Percentiles rank a stretch among this genome's conserved stretches.
Conservation (phyloP, 2,329 filamentous ascomycete genomes). For the Colletotrichum theobromicola region DNA sequence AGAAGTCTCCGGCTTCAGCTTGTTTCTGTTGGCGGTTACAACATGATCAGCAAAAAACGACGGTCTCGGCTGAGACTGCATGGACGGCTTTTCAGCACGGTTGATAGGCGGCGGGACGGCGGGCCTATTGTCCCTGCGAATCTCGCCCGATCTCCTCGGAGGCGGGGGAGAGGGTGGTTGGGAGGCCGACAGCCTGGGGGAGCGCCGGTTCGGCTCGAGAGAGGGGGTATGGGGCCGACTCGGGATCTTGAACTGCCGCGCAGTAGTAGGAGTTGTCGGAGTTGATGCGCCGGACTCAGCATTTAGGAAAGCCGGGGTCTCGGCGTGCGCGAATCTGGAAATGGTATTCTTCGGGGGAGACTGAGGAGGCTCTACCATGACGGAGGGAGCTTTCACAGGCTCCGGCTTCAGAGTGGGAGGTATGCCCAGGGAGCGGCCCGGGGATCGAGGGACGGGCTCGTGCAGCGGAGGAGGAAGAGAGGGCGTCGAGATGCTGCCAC, state of each 20-base stretch:
- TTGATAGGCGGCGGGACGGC: conserved; percentile 77
- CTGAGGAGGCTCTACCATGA: conserved; percentile 72
- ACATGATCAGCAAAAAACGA: conserved; percentile 28
- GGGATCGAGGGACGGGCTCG: conserved; percentile 24
- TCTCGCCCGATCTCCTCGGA: conserved; percentile 65
- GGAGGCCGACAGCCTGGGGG: conserved; percentile 52
- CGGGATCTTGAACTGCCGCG: conserved; percentile 58
- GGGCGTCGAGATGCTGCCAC: conserved; percentile 20
- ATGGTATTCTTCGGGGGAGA: conserved; percentile 65
- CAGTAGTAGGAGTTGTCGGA: conserved; percentile 44
- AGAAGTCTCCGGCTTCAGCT: conserved; percentile 60
- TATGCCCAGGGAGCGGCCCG: conserved; percentile 44
- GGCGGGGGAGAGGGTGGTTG: conserved; percentile 69
- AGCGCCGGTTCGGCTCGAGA: conserved; percentile 47
- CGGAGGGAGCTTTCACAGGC: conserved; percentile 59
- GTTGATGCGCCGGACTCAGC: conserved; percentile 48
- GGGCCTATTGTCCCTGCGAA: conserved; percentile 52
- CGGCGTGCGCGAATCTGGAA: conserved; percentile 37
- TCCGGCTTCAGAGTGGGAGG: conserved; percentile 51
- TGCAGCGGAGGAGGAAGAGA: conserved; percentile 24
- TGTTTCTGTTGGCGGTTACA: conserved; percentile 30
- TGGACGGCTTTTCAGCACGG: conserved; percentile 71
- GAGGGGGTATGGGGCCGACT: conserved; percentile 60
- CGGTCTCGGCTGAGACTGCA: conserved; percentile 30
- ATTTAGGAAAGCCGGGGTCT: conserved; percentile 52